phyloP scores from a whole-genome alignment of 176 grass and related monocot genomes.

The Triticum monococcum region DNA sequence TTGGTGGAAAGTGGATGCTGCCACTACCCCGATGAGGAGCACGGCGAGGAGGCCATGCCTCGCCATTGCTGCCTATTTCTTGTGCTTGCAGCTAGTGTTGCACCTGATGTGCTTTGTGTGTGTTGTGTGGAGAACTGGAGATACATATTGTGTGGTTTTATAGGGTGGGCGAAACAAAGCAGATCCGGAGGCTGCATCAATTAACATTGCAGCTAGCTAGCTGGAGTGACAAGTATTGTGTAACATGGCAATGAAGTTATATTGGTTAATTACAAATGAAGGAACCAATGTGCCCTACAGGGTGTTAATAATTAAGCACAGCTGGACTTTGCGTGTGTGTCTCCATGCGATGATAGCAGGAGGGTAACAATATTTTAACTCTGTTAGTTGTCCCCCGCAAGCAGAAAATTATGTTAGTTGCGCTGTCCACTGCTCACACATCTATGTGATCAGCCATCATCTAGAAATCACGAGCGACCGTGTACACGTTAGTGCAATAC shows the following conservation, averaged over 20 bases:
- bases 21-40: slow-evolving; percentile 5
- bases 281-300: not conserved
- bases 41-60: not conserved
- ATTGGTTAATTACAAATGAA: not conserved
- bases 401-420: not conserved
- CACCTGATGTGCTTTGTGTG: too few relatives aligned
- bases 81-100: not conserved
- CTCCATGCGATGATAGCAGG: too few relatives aligned
- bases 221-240: not conserved
- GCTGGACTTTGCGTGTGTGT: not conserved
- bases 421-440: not conserved
- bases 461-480: not conserved
- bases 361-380: not conserved
- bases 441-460: not conserved
- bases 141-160: not conserved
- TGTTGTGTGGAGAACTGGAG: not conserved
- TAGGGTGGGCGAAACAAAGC: not conserved
- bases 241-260: not conserved
- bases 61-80: not conserved
- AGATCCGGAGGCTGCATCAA: not conserved
- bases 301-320: not conserved
- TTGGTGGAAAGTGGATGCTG: not conserved
- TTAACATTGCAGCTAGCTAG: not conserved
- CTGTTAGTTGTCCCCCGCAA: too few relatives aligned
- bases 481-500: not conserved